Base-by-base conservation (phyloP, 148 eudicot genomes). In the Heliosperma pusillum region DNA sequence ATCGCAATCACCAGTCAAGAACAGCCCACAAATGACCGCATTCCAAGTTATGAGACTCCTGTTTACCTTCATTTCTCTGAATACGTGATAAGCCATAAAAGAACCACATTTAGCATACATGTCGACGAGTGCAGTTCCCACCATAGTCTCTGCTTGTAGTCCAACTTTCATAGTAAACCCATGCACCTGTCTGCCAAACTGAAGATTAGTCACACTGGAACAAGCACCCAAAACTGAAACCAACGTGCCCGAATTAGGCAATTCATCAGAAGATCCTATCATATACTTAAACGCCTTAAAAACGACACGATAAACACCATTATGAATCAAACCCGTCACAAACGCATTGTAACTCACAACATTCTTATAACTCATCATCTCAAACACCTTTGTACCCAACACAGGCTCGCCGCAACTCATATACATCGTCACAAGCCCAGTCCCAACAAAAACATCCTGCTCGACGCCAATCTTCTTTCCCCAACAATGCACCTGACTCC, bases 61-160 rank as follows among this genome's bases (percentile, higher is more conserved):
- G 8, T 47, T 84, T n/a, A 70, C 72, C 20, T 79, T 78, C 85
- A 91, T 63, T 66, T 89, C 95, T 40, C 74, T 78, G 72, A 93
- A 91, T 17, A 86, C 78, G 44, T 74, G 72, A 72, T 87, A 88
- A 24, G 86, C 89, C 76, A 74, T 78, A 44, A 81, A 76, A 74
- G 89, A 88, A 57, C 91, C 85, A 71, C 97, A 91, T 76, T 91
- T 91, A 1, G 83, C 85, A 74, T 91, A 93, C 93, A 91, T 82
- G 55, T 91, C 91, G 36, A 93, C 87, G 15, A 93, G 75, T 61
- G 91, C 85, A 77, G 97, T 89, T 69, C 92, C 93, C 68, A 89
- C 87, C 82, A 86, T 86, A 9, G 86, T 80, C 33, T 93, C 90
- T 30, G 60, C 71, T 5, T 62, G 76, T 29, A 87, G 62, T 62